Conservation (phyloP, 1,284 basidiomycete genomes). For the Rhodotorula sp. region DNA sequence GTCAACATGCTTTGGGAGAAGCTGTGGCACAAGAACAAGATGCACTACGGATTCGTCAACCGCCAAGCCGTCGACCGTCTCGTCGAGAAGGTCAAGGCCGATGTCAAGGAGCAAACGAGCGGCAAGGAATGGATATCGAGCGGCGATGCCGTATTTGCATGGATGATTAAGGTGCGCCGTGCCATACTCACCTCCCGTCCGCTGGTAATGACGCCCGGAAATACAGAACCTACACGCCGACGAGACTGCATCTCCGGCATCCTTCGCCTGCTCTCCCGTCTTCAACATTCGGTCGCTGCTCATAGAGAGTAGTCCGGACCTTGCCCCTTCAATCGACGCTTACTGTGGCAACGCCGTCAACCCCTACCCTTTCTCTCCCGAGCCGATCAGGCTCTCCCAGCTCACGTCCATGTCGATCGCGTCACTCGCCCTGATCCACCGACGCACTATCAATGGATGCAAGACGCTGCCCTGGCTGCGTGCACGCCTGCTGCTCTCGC, state of each 20-base stretch:
- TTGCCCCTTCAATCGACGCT: too few species aligned
- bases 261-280: background rate
- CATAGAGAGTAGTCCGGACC: background rate
- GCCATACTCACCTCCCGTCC: background rate
- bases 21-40: background rate
- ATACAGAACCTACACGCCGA: background rate
- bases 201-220: background rate
- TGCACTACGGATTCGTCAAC: background rate
- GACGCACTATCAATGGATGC: background rate
- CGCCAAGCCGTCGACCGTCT: background rate
- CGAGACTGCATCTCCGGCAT: background rate
- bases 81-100: background rate
- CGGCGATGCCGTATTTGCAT: conserved; percentile 2
- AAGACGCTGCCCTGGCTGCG: background rate
- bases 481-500: background rate
- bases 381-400: background rate
- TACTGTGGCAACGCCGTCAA: background rate
- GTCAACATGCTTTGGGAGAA: background rate
- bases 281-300: background rate
- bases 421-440: background rate
- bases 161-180: conserved; percentile 10
- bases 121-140: conserved; percentile 12
- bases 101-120: background rate
- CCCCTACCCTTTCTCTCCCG: background rate
- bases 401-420: background rate